Conservation (phyloP, 108 stramenopile genomes). For the Mayamaea pseudoterrestris region DNA sequence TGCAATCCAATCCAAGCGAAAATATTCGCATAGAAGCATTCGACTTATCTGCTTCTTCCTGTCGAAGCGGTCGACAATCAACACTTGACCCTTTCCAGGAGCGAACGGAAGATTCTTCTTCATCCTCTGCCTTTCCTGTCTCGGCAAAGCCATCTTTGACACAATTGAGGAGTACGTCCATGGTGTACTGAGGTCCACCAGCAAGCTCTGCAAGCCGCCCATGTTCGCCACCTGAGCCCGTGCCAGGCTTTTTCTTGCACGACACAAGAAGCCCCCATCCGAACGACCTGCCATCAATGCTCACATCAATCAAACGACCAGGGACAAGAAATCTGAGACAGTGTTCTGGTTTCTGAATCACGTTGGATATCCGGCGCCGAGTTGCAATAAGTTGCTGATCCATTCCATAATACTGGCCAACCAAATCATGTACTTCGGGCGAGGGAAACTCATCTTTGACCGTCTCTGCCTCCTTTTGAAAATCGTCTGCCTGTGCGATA, state of each 20-base stretch:
- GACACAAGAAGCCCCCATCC: conserved; percentile 84
- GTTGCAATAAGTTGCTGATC: conserved; percentile 66
- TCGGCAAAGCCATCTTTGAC: conserved; percentile 49
- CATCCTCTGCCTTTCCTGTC: conserved; percentile 32
- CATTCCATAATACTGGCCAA: conserved; percentile 74
- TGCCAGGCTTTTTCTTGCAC: conserved; percentile 59
- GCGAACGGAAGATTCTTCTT: conserved; percentile 63
- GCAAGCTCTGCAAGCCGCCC: conserved; percentile 42
- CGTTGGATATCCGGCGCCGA: conserved; percentile 56
- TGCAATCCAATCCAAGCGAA: conserved; percentile 53
- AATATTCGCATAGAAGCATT: conserved; percentile 74
- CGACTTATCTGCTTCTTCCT: conserved; percentile 34
- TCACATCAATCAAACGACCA: conserved; percentile 74
- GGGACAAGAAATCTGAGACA: conserved; percentile 79
- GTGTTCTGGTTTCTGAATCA: conserved; percentile 80
- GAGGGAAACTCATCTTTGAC: conserved; percentile 42
- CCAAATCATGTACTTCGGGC: conserved; percentile 38
- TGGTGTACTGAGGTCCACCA: conserved; percentile 37
- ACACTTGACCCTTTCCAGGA: conserved; percentile 56
- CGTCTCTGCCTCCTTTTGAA: conserved; percentile 47
- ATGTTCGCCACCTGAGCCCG: conserved; percentile 49
- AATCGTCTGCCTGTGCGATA: conserved; percentile 45
- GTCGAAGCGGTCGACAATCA: conserved; percentile 42
- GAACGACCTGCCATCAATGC: conserved; percentile 68
- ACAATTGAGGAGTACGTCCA: conserved; percentile 73